These are phyloP conservation scores for Thymus mandschuricus DNA, from an alignment of 257 asterid genomes.

Conservation along the genomic window DNA sequence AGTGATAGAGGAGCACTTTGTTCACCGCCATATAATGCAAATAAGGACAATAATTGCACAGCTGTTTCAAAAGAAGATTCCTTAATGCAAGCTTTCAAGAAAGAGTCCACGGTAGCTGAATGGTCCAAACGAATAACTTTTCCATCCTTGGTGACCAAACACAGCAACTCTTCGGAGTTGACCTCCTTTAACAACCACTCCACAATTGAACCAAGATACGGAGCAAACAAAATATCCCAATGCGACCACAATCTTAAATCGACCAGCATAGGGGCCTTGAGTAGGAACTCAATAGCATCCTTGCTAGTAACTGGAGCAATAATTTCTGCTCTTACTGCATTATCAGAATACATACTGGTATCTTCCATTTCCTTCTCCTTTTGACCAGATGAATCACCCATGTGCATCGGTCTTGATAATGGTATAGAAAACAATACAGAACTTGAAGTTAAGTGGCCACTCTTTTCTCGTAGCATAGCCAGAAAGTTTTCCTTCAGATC, in stretches of 20 bases:
- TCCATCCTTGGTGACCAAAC: conserved; percentile 80
- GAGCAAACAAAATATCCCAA: conserved; percentile 83
- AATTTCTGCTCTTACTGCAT: conserved; percentile 37
- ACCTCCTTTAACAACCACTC: conserved; percentile 86
- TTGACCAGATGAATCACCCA: conserved; percentile 40
- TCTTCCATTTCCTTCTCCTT: conserved; percentile 40
- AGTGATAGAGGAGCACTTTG: conserved; percentile 70
- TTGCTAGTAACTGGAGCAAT: conserved; percentile 53
- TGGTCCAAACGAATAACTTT: conserved; percentile 83
- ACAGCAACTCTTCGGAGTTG: conserved; percentile 66
- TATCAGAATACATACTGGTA: conserved; percentile 33
- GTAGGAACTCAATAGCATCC: conserved; percentile 70
- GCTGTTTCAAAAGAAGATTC: conserved; percentile 84
- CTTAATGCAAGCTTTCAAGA: conserved; percentile 56
- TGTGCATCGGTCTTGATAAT: conserved; percentile 41
- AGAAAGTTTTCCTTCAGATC: conserved; percentile 40
- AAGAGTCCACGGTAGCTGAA: conserved; percentile 73
- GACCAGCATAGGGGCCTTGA: conserved; percentile 84
- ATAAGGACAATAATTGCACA: conserved; percentile 69
- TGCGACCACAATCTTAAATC: conserved; percentile 85
- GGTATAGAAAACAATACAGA: conserved; percentile 78
- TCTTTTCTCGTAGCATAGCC: conserved; percentile 41
- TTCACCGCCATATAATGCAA: conserved; percentile 85
- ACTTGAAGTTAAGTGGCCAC: conserved; percentile 41
- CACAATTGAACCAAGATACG: conserved; percentile 88